These are phyloP conservation scores for Termitomyces sp. DNA, from an alignment of 768 basidiomycete species.

Conservation along the genomic window DNA sequence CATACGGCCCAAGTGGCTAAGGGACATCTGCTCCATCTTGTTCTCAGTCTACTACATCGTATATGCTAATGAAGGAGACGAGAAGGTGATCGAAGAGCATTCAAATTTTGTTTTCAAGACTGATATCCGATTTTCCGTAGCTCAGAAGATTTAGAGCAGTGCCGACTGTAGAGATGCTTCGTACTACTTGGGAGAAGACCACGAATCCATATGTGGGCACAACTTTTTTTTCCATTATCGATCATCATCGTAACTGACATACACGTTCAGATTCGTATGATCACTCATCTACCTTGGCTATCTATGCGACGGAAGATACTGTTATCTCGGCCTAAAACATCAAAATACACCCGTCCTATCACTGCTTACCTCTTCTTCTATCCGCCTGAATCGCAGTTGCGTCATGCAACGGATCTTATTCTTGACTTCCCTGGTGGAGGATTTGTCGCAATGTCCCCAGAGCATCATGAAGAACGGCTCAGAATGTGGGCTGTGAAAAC, in stretches of 20 bases:
- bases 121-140: constrained; percentile 35
- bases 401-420: constrained; percentile 72
- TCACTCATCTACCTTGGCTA: constrained; percentile 60
- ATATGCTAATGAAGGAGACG: constrained; percentile 88
- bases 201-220: constrained; percentile 80
- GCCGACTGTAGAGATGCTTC: constrained; percentile 94
- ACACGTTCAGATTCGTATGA: constrained; percentile 51
- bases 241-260: not conserved
- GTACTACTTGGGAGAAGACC: constrained; percentile 96
- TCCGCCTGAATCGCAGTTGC: constrained; percentile 60
- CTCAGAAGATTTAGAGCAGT: constrained; percentile 89
- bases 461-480: constrained; percentile 94
- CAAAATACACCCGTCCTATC: constrained; percentile 78
- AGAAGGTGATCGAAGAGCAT: constrained; percentile 60
- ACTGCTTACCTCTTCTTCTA: constrained; percentile 82
- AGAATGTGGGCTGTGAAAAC: constrained; percentile 81
- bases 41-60: constrained; percentile 89
- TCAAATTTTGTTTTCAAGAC: not conserved
- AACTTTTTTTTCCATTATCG: not conserved
- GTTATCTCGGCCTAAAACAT: constrained; percentile 77
- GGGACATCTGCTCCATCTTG: constrained; percentile 80
- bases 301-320: constrained; percentile 70
- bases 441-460: constrained; percentile 93
- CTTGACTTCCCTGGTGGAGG: constrained; percentile 96
- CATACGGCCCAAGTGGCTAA: constrained; percentile 88